These are phyloP conservation scores for Daldinia bambusicola DNA, from an alignment of 495 filamentous ascomycete genomes.

Conservation along the genomic window DNA sequence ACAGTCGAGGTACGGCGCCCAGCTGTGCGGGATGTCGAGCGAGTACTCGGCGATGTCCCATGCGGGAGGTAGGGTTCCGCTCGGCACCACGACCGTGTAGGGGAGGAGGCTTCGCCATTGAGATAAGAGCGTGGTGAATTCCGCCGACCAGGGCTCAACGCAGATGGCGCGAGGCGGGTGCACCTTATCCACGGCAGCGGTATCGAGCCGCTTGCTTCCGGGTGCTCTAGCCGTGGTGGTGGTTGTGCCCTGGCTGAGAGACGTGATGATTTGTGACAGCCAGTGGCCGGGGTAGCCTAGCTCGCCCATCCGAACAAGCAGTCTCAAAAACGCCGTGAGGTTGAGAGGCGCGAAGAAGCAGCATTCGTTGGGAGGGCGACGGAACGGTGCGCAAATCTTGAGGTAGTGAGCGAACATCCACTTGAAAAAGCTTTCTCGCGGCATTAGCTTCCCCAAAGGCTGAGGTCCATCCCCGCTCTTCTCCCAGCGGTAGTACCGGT, in stretches of 20 bases:
- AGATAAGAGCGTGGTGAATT: constrained; percentile 47
- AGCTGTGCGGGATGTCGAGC: constrained; percentile 24
- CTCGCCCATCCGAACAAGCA: constrained; percentile 45
- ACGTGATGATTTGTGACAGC: constrained; percentile 44
- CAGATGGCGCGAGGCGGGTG: constrained; percentile 36
- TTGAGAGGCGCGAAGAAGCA: constrained; percentile 47
- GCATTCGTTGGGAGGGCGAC: constrained; percentile 4
- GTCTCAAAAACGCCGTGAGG: constrained; percentile 45
- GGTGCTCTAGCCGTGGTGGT: constrained; percentile 47
- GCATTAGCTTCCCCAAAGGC: constrained; percentile 32
- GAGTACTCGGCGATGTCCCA: constrained; percentile 45
- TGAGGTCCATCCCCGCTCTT: constrained; percentile 8
- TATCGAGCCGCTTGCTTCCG: constrained; percentile 14
- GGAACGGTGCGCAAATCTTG: constrained; percentile 49
- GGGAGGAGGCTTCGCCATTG: constrained; percentile 48
- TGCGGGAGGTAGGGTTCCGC: constrained; percentile 33
- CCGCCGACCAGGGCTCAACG: constrained; percentile 44
- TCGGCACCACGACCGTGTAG: constrained; percentile 42
- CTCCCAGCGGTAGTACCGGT: constrained; percentile 38
- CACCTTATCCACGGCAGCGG: constrained; percentile 24
- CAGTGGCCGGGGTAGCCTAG: constrained; percentile 54
- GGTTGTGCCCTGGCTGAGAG: constrained; percentile 41
- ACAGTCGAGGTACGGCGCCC: background rate
- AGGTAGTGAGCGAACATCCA: constrained; percentile 51
- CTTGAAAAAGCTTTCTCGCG: constrained; percentile 41